These are phyloP conservation scores for Oryza rufipogon DNA, from an alignment of 176 grass and related monocot genomes.

Conservation along the genomic window DNA sequence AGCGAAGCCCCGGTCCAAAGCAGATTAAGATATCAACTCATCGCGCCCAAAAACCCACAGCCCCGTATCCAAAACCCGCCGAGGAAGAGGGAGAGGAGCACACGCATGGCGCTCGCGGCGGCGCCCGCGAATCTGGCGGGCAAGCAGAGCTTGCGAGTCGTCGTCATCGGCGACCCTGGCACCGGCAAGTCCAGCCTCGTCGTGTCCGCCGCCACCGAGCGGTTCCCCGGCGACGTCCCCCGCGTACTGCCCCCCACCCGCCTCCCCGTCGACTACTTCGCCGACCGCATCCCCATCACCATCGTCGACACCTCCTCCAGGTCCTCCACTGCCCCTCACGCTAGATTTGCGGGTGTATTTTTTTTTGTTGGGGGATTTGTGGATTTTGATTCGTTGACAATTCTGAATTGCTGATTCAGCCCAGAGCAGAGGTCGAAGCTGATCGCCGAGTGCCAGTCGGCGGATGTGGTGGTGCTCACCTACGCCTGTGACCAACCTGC, in stretches of 20 bases:
- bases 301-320: slow-evolving; percentile 90
- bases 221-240: slow-evolving; percentile 80
- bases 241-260: slow-evolving; percentile 70
- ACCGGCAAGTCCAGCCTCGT: slow-evolving; percentile 94
- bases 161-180: slow-evolving; percentile 78
- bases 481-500: slow-evolving; percentile 79
- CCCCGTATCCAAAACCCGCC: slow-evolving; percentile 40
- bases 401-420: slow-evolving; percentile 41
- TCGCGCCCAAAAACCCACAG: slow-evolving; percentile 26
- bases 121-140: slow-evolving; percentile 59
- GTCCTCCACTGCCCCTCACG: slow-evolving; percentile 21
- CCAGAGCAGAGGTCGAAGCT: slow-evolving; percentile 85
- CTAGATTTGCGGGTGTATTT: background rate
- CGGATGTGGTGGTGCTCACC: slow-evolving; percentile 84
- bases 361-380: background rate
- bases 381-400: slow-evolving; percentile 21
- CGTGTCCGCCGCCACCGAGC: slow-evolving; percentile 79
- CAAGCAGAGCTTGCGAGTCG: slow-evolving; percentile 68
- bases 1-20: background rate
- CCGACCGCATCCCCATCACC: slow-evolving; percentile 91
- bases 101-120: slow-evolving; percentile 51
- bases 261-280: slow-evolving; percentile 87
- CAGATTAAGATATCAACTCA: too few species aligned
- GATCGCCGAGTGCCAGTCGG: slow-evolving; percentile 80
- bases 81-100: background rate